Evolutionary conservation across 2,329 filamentous ascomycete species (phyloP), one percentile per base, ranked within the genome.

Genomic region (Pseudocercospora fuligena): DNA sequence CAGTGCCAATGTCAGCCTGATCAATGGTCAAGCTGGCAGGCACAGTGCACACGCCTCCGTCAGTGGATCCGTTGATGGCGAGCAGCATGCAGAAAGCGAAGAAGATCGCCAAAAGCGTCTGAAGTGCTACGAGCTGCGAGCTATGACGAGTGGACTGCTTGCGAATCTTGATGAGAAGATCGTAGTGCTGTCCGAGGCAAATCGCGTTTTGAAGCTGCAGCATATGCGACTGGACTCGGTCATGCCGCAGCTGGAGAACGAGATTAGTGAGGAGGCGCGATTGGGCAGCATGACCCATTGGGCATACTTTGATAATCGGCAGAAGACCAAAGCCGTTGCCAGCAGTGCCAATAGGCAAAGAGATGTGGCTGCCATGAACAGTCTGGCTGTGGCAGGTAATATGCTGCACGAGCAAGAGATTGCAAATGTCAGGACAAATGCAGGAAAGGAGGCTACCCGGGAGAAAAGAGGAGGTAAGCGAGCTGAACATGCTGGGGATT

Each of bases 91-190:
- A 19, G 66, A 72, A 51, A 67, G 66, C 56, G 79, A 81, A 61
- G 78, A 79, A n/a, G 90, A 91, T 74, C 78, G 91, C 51, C 66
- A 67, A 60, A 68, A 73, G 54, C 65, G 76, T 63, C 71, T 68
- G 43, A 67, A 74, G 65, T 97, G 94, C 77, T 88, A 89, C 73
- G 89, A 92, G 67, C 89, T 94, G 61, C 90, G 93, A 43, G 85
- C 89, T 73, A 90, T 91, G 70, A 90, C 97, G 61, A 88, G 90
- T 71, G 91, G 94, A 73, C 91, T 98, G 84, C 88, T 98, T 53
- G 88, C 93, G 57, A 94, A 94, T 1, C 86, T 98, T 43, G 95
- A 99, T 76, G 95, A 99, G 81, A 99, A 99, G 82, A 97, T 97
- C 72, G 94, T 97, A 73, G 95, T 99, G 73, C 91, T 98, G 64